These are phyloP conservation scores for Xylaria sp. DNA, from an alignment of 2,329 filamentous ascomycete genomes.

Conservation along the genomic window DNA sequence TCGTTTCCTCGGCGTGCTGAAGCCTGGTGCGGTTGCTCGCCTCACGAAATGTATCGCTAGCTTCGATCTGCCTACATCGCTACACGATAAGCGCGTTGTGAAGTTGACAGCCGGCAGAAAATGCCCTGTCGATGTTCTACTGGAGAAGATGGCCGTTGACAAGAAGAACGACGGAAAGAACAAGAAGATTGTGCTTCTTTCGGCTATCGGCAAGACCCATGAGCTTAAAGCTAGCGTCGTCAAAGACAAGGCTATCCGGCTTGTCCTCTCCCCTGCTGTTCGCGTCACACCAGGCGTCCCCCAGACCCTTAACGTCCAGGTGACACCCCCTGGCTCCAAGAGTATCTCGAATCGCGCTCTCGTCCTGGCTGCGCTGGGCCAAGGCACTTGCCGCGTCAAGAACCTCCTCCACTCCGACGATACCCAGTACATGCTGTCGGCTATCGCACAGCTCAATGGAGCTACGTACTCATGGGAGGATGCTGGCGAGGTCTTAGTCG, in stretches of 20 bases:
- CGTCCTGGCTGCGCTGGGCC: conserved; percentile 84
- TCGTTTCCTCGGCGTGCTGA: conserved; percentile 78
- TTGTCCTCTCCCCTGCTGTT: conserved; percentile 76
- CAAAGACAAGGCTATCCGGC: conserved; percentile 75
- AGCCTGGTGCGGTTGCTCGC: conserved; percentile 80
- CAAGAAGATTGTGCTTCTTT: conserved; percentile 93
- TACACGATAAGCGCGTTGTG: conserved; percentile 76
- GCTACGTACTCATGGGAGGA: conserved; percentile 93
- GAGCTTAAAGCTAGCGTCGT: conserved; percentile 87
- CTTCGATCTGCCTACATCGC: conserved; percentile 80
- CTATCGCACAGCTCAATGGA: conserved; percentile 77
- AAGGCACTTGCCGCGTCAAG: conserved; percentile 78
- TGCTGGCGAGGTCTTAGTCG: conserved; percentile 82
- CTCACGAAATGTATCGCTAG: conserved; percentile 91
- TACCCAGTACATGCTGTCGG: conserved; percentile 93
- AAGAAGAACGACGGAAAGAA: conserved; percentile 96
- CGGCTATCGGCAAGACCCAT: conserved; percentile 80
- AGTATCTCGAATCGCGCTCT: conserved; percentile 95
- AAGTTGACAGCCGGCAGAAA: conserved; percentile 79
- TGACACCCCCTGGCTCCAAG: conserved; percentile 91
- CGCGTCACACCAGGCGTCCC: conserved; percentile 69
- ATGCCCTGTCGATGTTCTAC: conserved; percentile 78
- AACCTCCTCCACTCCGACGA: conserved; percentile 96
- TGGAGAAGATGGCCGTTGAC: conserved; percentile 94
- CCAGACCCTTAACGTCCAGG: conserved; percentile 59